Base-by-base conservation (phyloP, 1,139 yeast species). In the Hansenula lynferdii region DNA sequence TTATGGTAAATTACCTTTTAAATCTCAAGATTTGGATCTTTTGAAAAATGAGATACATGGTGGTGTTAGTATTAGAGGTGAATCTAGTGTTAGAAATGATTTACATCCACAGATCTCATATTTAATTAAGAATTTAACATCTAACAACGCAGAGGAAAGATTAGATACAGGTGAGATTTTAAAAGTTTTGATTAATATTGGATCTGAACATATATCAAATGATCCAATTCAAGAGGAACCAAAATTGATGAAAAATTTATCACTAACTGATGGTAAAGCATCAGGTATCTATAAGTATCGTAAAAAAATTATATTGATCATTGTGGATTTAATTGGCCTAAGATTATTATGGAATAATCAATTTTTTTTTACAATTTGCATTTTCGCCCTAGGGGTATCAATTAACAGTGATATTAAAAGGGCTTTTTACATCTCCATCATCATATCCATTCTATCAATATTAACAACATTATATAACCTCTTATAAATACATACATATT, bases 1-100 rank as follows among this genome's bases (percentile, higher is more conserved):
- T 44, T 81, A 80, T 54, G 85, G 89, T 1, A 62, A 62, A 19
- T 61, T 86, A 27, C 96, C 96, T 0, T 86, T 75, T 48, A 62
- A 65, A n/a, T 73, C 70, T 11, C 49, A 41, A 17, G 59, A 53
- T 45, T 62, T 69, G 20, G 61, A 59, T 1, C 58, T 56, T 3
- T 59, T 80, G 24, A 64, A 62, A 38, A 37, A 48, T 1, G 74
- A 72, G 37, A 75, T 79, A n/a, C 7, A 4, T 16, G 28, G 11
- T 64, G 68, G n/a, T n/a, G n/a, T n/a, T n/a, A n/a, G n/a, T n/a
- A n/a, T n/a, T n/a, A n/a, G n/a, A n/a, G n/a, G n/a, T n/a, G n/a
- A n/a, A n/a, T n/a, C n/a, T n/a, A n/a, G n/a, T n/a, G n/a, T n/a
- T n/a, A n/a, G n/a, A n/a, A n/a, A n/a, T n/a, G n/a, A n/a, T n/a